Conservation (phyloP, 768 basidiomycete species). For the Pluteus cervinus region DNA sequence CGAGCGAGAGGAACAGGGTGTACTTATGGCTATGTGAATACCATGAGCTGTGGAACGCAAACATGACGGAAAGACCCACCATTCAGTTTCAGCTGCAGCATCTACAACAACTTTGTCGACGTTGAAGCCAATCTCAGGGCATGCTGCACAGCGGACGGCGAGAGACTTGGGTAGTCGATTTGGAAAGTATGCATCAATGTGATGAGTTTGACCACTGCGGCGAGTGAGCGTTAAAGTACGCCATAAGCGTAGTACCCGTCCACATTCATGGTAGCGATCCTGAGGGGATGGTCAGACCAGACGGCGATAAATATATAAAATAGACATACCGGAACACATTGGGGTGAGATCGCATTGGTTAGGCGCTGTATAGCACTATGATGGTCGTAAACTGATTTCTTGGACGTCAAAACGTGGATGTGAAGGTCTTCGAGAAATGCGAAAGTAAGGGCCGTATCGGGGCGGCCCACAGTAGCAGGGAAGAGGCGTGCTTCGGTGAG, state of each 20-base stretch:
- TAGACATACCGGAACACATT: not conserved
- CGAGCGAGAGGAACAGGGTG: conserved; percentile 8
- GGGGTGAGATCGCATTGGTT: not conserved
- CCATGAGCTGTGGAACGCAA: not conserved
- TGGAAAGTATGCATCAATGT: not conserved
- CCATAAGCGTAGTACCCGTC: not conserved
- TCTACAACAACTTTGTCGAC: not conserved
- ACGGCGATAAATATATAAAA: not conserved
- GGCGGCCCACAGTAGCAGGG: conserved; percentile 8
- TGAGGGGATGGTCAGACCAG: not conserved
- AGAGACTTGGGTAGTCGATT: not conserved
- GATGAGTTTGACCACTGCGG: conserved; percentile 2
- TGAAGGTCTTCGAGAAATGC: conserved; percentile 8
- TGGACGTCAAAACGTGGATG: conserved; percentile 10
- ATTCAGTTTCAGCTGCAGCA: not conserved
- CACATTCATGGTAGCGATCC: conserved; percentile 1
- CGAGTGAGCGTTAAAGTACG: not conserved
- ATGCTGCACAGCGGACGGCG: conserved; percentile 5
- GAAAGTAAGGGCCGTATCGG: conserved; percentile 10
- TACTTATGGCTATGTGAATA: conserved; percentile 10
- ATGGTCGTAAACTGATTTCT: conserved; percentile 10
- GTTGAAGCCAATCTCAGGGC: conserved; percentile 4
- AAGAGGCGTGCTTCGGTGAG: conserved; percentile 10
- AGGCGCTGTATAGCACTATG: conserved; percentile 4
- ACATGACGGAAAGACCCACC: not conserved